phyloP scores from a whole-genome alignment of 2,329 filamentous ascomycete species.

The Penicillium sp. region DNA sequence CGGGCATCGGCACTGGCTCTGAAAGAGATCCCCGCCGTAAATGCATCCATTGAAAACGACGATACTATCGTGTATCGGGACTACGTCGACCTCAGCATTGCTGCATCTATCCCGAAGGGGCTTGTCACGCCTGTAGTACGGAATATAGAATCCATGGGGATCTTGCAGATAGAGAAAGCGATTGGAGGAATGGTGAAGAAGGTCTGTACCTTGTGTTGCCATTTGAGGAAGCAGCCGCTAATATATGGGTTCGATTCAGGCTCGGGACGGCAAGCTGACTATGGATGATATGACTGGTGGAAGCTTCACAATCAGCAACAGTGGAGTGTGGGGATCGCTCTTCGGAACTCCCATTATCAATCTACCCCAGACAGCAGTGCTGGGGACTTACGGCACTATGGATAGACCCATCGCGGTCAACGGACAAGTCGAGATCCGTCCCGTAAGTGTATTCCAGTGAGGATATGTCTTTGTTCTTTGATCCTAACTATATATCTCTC shows the following conservation, averaged over 20 bases:
- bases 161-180: no score
- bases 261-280: conserved; percentile 86
- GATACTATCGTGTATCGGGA: conserved; percentile 96
- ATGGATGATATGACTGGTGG: conserved; percentile 92
- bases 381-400: no score
- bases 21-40: conserved; percentile 39
- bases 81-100: conserved; percentile 92
- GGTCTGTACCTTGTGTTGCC: conserved; percentile 48
- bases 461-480: no score
- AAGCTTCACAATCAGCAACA: conserved; percentile 93
- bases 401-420: no score
- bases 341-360: conserved; percentile 98
- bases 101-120: conserved; percentile 89
- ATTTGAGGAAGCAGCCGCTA: neutral
- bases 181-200: conserved; percentile 68
- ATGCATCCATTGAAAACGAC: conserved; percentile 55
- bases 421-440: no score
- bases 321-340: conserved; percentile 88
- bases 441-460: no score
- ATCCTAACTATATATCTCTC: no score
- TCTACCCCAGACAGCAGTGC: conserved; percentile 67
- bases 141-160: no score
- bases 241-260: conserved; percentile 49
- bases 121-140: no score
- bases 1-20: conserved; percentile 82